phyloP scores from a whole-genome alignment of 2,329 filamentous ascomycete species.

The Geosmithia putterillii region DNA sequence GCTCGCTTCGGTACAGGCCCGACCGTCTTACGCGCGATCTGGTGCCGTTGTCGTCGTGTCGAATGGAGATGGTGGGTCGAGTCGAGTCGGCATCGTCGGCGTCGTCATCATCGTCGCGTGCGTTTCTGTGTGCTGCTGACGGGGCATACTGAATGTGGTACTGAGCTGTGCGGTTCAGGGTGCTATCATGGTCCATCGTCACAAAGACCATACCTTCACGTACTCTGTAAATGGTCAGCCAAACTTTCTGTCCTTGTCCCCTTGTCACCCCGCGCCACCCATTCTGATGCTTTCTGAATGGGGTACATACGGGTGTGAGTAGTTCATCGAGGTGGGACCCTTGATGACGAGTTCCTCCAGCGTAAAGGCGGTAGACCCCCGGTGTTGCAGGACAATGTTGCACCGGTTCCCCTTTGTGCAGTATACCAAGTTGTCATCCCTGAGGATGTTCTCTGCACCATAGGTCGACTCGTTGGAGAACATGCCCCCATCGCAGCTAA shows the following conservation, averaged over 20 bases:
- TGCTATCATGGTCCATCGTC: slow-evolving; percentile 69
- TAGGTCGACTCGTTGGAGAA: slow-evolving; percentile 52
- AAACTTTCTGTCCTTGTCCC: neutral
- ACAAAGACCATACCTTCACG: slow-evolving; percentile 90
- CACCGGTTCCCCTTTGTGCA: slow-evolving; percentile 81
- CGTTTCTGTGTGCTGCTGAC: slow-evolving; percentile 8
- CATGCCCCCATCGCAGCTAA: slow-evolving; percentile 77
- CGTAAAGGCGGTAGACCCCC: slow-evolving; percentile 68
- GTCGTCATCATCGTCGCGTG: slow-evolving; percentile 7
- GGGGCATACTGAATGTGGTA: slow-evolving; percentile 59
- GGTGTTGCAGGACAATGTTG: slow-evolving; percentile 76
- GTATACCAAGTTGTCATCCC: slow-evolving; percentile 74
- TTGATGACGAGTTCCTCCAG: slow-evolving; percentile 81
- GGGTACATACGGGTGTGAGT: slow-evolving; percentile 68
- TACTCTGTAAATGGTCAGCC: slow-evolving; percentile 32
- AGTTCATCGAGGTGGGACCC: slow-evolving; percentile 61
- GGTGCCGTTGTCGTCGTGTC: slow-evolving; percentile 37
- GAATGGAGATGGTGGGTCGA: slow-evolving; percentile 34
- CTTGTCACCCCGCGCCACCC: neutral
- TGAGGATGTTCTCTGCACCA: slow-evolving; percentile 69
- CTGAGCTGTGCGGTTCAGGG: slow-evolving; percentile 58
- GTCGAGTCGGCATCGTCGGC: slow-evolving; percentile 4
- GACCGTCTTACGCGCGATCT: slow-evolving; percentile 31
- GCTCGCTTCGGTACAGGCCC: slow-evolving; percentile 19
- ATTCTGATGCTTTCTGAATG: neutral